phyloP scores from a whole-genome alignment of 768 basidiomycete genomes.

The Mycena chlorophos region DNA sequence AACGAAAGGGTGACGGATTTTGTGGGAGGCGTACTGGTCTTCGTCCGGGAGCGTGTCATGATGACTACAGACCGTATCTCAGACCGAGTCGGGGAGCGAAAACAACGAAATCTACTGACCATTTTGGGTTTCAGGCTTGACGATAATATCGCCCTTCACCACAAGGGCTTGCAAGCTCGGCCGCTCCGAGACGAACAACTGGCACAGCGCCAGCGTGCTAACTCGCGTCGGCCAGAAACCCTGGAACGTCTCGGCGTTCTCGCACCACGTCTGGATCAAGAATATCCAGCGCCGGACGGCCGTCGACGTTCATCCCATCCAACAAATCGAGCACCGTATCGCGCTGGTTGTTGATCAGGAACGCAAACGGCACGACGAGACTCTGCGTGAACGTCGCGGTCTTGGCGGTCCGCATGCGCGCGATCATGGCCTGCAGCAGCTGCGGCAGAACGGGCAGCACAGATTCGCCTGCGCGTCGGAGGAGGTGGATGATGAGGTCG shows the following conservation, averaged over 20 bases:
- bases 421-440: constrained; percentile 80
- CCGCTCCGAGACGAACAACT: constrained; percentile 68
- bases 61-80: constrained; percentile 60
- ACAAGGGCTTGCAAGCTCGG: constrained; percentile 62
- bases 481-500: constrained; percentile 90
- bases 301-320: constrained; percentile 62
- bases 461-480: constrained; percentile 78
- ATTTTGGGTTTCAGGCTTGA: constrained; percentile 76
- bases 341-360: constrained; percentile 84
- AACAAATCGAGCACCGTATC: constrained; percentile 78
- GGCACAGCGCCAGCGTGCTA: constrained; percentile 78
- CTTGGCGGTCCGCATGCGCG: constrained; percentile 78
- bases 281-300: constrained; percentile 74
- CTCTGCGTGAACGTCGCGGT: constrained; percentile 91
- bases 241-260: constrained; percentile 91
- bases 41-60: constrained; percentile 93
- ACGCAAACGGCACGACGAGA: constrained; percentile 90
- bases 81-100: constrained; percentile 6
- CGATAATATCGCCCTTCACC: constrained; percentile 91
- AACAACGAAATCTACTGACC: constrained; percentile 50
- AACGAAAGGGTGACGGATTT: constrained; percentile 14
- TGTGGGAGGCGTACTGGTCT: constrained; percentile 60
- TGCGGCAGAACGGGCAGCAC: constrained; percentile 86
- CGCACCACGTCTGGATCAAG: constrained; percentile 93
- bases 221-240: constrained; percentile 92